Conservation (phyloP, 352 stramenopile species). For the Globisporangium paroecandrum region DNA sequence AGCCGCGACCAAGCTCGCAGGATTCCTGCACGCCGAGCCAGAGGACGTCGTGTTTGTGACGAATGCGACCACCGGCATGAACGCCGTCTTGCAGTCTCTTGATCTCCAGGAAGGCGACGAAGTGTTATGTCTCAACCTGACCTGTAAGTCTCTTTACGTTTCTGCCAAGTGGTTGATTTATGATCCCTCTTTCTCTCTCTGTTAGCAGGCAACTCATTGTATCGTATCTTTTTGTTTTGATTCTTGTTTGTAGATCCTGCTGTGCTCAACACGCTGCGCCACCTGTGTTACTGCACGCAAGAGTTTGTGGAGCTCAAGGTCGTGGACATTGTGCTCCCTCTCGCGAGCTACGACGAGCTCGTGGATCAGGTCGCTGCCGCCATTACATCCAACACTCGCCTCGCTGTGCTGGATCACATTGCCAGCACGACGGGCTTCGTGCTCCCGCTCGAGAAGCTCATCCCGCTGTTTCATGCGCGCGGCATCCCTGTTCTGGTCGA, state of each 20-base stretch:
- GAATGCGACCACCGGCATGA: conserved; percentile 83
- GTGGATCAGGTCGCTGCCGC: conserved; percentile 66
- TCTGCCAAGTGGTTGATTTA: background rate
- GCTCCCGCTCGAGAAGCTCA: conserved; percentile 77
- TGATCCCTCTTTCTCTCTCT: conserved; percentile 9
- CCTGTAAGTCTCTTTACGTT: conserved; percentile 46
- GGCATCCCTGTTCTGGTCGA: conserved; percentile 81
- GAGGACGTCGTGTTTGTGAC: conserved; percentile 86
- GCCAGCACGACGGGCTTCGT: conserved; percentile 74
- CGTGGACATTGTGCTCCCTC: conserved; percentile 70
- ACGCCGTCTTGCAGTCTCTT: conserved; percentile 78
- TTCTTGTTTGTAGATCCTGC: conserved; percentile 48
- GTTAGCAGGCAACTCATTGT: background rate
- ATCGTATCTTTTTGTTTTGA: background rate
- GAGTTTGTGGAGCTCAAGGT: conserved; percentile 88
- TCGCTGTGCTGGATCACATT: conserved; percentile 84
- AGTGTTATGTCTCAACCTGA: conserved; percentile 84
- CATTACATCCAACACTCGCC: conserved; percentile 80
- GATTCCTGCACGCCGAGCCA: conserved; percentile 65
- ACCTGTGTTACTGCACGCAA: conserved; percentile 85
- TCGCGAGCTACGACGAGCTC: conserved; percentile 64
- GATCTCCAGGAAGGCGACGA: conserved; percentile 86
- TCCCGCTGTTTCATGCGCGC: conserved; percentile 71
- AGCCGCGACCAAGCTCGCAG: conserved; percentile 54
- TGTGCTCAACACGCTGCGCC: conserved; percentile 78